Evolutionary conservation across 2,329 filamentous ascomycete species (phyloP).

Genomic region (Fusarium continuum): DNA sequence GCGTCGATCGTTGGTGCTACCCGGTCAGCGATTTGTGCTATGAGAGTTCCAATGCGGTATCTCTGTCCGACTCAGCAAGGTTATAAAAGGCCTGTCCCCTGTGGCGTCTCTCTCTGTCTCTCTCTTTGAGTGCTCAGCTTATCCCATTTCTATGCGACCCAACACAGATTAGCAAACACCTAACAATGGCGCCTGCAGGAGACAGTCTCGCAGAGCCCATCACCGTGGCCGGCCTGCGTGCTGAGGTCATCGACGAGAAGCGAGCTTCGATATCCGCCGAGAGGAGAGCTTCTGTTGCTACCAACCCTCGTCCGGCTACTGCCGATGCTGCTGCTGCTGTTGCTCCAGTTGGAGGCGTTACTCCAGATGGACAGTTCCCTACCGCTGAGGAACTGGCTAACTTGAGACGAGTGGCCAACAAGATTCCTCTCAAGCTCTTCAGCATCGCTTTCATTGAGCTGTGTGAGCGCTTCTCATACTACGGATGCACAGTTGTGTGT

Average conservation of each 20-base stretch:
- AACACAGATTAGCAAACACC: neutral
- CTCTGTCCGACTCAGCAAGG: constrained; percentile 1
- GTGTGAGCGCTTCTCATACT: constrained; percentile 78
- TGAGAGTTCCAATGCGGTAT: constrained; percentile 9
- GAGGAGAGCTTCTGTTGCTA: constrained; percentile 42
- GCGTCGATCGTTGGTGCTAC: constrained; percentile 17
- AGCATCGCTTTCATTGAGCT: constrained; percentile 74
- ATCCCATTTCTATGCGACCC: neutral
- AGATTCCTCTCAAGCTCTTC: constrained; percentile 67
- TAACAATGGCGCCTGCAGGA: constrained; percentile 44
- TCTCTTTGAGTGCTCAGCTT: neutral
- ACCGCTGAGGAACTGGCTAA: constrained; percentile 55
- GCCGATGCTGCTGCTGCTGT: neutral
- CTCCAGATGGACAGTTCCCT: constrained; percentile 27
- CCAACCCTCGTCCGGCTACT: constrained; percentile 11
- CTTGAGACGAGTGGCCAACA: constrained; percentile 63
- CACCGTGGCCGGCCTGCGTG: constrained; percentile 41
- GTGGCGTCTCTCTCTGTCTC: neutral
- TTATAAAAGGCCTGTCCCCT: constrained; percentile 20
- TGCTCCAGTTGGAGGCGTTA: neutral
- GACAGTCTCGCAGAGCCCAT: constrained; percentile 50
- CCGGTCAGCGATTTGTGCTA: neutral
- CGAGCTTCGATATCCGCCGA: constrained; percentile 43
- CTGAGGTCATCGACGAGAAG: constrained; percentile 46
- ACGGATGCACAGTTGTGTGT: constrained; percentile 72